Conservation (phyloP, 805 yeast species). For the Wickerhamiella domercqiae region DNA sequence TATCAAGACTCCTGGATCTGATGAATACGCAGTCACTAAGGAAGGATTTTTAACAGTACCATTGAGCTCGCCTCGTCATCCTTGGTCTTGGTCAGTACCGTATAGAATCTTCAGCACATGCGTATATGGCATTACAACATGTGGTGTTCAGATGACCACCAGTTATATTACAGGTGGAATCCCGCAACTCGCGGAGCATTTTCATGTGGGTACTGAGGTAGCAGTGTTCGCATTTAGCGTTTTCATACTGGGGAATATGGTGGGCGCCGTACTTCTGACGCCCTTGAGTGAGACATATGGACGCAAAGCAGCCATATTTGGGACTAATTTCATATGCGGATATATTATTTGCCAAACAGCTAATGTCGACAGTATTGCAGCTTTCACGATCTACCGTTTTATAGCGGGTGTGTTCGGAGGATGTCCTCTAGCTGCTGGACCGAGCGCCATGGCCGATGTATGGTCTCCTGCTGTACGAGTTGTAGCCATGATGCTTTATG, state of each 20-base stretch:
- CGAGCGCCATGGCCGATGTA: slow-evolving; percentile 44
- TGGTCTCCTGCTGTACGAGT: slow-evolving; percentile 33
- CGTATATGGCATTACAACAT: slow-evolving; percentile 26
- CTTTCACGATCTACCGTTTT: slow-evolving; percentile 43
- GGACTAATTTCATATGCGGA: slow-evolving; percentile 30
- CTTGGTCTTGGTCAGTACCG: slow-evolving; percentile 36
- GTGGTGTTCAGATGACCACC: slow-evolving; percentile 41
- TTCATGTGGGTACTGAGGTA: slow-evolving; percentile 27
- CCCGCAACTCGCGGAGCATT: slow-evolving; percentile 29
- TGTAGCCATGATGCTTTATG: slow-evolving; percentile 33
- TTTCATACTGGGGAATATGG: slow-evolving; percentile 43
- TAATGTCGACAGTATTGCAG: slow-evolving; percentile 31
- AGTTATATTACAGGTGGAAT: slow-evolving; percentile 36
- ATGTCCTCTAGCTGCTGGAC: slow-evolving; percentile 50
- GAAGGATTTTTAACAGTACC: no score
- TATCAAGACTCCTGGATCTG: no score
- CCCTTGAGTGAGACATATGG: slow-evolving; percentile 43
- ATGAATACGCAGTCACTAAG: no score
- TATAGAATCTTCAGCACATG: slow-evolving; percentile 29
- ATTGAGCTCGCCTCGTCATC: no score
- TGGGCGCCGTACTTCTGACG: slow-evolving; percentile 40
- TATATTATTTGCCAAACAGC: slow-evolving; percentile 26
- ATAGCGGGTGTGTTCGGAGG: slow-evolving; percentile 63
- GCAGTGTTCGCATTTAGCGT: slow-evolving; percentile 37
- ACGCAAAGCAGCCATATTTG: slow-evolving; percentile 32